Conservation (phyloP, 345 rosid species). For the Gossypium australe region DNA sequence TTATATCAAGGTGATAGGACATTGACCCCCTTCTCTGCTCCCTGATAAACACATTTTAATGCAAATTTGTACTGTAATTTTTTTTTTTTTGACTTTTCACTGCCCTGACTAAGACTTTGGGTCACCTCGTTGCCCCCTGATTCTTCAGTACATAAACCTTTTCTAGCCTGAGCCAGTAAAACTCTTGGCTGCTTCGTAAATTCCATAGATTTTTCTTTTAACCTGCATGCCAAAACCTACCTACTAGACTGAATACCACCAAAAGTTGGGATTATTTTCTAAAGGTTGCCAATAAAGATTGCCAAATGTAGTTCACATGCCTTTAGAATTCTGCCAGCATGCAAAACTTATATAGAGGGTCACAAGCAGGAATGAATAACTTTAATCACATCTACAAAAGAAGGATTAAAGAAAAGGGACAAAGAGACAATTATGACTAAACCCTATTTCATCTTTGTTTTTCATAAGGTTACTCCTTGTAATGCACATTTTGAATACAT, state of each 20-base stretch:
- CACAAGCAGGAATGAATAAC: neutral
- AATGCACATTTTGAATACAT: neutral
- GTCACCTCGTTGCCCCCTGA: neutral
- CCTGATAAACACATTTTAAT: neutral
- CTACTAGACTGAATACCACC: no score
- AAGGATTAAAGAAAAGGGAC: neutral
- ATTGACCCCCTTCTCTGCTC: neutral
- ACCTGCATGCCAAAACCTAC: neutral
- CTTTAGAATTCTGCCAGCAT: neutral
- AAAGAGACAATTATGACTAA: neutral
- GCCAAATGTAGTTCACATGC: no score
- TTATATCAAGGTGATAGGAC: neutral
- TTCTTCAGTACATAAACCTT: neutral
- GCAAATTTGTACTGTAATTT: neutral
- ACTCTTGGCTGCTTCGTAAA: neutral
- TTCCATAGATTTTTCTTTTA: neutral
- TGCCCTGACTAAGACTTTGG: neutral
- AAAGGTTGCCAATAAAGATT: no score
- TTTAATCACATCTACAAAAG: neutral
- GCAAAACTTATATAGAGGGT: neutral
- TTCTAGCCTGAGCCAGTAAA: neutral
- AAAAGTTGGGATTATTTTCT: neutral
- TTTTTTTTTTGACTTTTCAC: neutral
- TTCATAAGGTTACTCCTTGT: neutral
- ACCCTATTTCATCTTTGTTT: neutral